Base-by-base conservation (phyloP, 352 stramenopile species). In the Globisporangium iwayamae region DNA sequence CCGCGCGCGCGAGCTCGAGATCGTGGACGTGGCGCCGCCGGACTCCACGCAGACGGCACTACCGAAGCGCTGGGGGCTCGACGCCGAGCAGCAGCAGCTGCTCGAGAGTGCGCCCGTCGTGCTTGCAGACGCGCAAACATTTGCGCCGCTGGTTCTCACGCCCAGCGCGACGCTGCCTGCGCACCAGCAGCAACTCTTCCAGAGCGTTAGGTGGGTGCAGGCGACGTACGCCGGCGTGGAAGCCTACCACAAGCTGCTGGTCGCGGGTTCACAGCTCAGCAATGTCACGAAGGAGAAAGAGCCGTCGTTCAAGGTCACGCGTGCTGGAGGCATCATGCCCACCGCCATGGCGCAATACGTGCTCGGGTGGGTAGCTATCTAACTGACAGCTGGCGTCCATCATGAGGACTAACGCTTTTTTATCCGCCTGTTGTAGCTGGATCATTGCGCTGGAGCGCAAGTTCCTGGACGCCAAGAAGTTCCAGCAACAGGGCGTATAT, bases 141-240 rank as follows among this genome's bases (percentile, higher is more conserved):
- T 71, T 32, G 72, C 78, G 22, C 65, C 69, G 13, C 59, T 89
- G 57, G 58, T 91, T 22, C 60, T 89, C 62, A 63, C 52, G 11
- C 66, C 54, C 1, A 59, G 59, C 57, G 63, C 13, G 4, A 52
- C 46, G 38, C 60, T 79, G 46, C 63, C 65, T 4, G 41, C 54
- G 51, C 58, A 66, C 48, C 65, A 71, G 54, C 61, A 79, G 46
- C 60, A 72, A 32, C 41, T 87, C 22, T 63, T 87, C 10, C 56
- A 63, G 46, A 74, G 78, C 1, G 57, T 90, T 25, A 59, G 75
- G 56, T 89, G 80, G 80, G 67, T 89, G 65, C 82, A 91, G 64
- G 75, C 70, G 13, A 90, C 78, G 6, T 91, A 83, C 54, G 82
- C 82, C 0, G 82, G 82, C 10, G 79, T 89, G 8, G 82, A 91